Base-by-base conservation (phyloP, 257 asterid genomes). In the Vinca minor region DNA sequence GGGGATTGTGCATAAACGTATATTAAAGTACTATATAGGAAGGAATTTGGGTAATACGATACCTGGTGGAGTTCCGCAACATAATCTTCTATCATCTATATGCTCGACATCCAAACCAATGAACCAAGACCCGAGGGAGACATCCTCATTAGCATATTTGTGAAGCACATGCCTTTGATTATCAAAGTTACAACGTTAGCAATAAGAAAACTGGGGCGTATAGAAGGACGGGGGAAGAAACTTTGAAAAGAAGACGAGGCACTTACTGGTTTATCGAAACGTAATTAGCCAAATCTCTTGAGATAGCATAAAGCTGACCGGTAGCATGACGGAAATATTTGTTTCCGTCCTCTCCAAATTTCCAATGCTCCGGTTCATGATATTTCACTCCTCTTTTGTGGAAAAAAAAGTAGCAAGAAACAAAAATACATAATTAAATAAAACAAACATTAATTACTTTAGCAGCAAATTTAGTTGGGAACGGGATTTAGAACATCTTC, bases 41-140 rank as follows among this genome's bases (percentile, higher is more conserved):
- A 34, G 38, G 38, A 7, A 7, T 34, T 34, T 34, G 38, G 38
- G n/a, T n/a, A n/a, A n/a, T 34, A 34, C 4, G 38, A 34, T 85
- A 91, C 96, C 96, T 67, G 96, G 98, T 55, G 94, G 98, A 60
- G 98, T 88, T 78, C 98, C 98, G 52, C 98, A 88, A 67, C 96
- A 91, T 75, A 91, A 74, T 77, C 96, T 73, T 32, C 98, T 74
- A 71, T 91, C 98, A 66, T 91, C 98, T 68, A 91, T 84, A 70
- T 91, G 98, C 77, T 88, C 98, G 26, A 84, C 95, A 63, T 91
- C 98, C 79, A 91, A 78, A 31, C 98, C 98, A 67, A 88, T 81
- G 71, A 91, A 83, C 98, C 96, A 91, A 42, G 98, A 77, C 44
- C 98, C 98, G 47, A 91, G 59, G 0, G 95, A 84, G 54, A 91